A percentile compares a stretch with the other conserved stretches of the same genome.
Evolutionary conservation across 2,329 filamentous ascomycete genomes (phyloP).

Genomic region (Xylariaceae sp.): DNA sequence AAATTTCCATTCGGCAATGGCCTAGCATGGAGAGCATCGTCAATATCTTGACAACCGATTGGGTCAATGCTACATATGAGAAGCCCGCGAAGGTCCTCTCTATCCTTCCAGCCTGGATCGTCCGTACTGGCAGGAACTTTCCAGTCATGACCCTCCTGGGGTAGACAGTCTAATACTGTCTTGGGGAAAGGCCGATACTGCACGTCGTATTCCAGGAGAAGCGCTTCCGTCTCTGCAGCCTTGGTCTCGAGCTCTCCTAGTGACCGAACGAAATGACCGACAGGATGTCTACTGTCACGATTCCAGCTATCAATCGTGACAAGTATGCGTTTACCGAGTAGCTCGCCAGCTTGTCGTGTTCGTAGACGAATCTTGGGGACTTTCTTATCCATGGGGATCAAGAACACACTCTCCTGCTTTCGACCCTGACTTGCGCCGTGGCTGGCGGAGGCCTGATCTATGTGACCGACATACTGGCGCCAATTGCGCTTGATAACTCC

Average conservation of each 20-base stretch:
- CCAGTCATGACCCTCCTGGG: slow-evolving; percentile 89
- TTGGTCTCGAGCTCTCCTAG: slow-evolving; percentile 93
- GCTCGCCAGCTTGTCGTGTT: slow-evolving; percentile 82
- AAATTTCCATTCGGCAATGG: slow-evolving; percentile 86
- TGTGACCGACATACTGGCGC: slow-evolving; percentile 95
- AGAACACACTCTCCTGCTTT: slow-evolving; percentile 87
- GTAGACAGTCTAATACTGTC: slow-evolving; percentile 88
- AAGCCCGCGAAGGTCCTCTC: slow-evolving; percentile 78
- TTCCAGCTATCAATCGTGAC: slow-evolving; percentile 97
- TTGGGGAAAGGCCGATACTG: slow-evolving; percentile 97
- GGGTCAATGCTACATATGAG: slow-evolving; percentile 98
- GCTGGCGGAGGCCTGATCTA: slow-evolving; percentile 81
- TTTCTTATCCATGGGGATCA: slow-evolving; percentile 97
- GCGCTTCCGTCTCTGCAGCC: slow-evolving; percentile 92
- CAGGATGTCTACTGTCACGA: slow-evolving; percentile 83
- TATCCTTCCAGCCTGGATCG: slow-evolving; percentile 81
- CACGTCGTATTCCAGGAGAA: slow-evolving; percentile 92
- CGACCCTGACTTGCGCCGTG: slow-evolving; percentile 70
- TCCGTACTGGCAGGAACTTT: slow-evolving; percentile 75
- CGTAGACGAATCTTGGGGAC: slow-evolving; percentile 93
- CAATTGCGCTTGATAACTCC: slow-evolving; percentile 94
- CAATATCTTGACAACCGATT: slow-evolving; percentile 93
- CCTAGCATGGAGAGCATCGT: slow-evolving; percentile 89
- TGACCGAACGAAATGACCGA: slow-evolving; percentile 90
- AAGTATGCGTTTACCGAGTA: slow-evolving; percentile 85